Conservation (phyloP, 148 eudicot genomes). For the Diospyros kaki region DNA sequence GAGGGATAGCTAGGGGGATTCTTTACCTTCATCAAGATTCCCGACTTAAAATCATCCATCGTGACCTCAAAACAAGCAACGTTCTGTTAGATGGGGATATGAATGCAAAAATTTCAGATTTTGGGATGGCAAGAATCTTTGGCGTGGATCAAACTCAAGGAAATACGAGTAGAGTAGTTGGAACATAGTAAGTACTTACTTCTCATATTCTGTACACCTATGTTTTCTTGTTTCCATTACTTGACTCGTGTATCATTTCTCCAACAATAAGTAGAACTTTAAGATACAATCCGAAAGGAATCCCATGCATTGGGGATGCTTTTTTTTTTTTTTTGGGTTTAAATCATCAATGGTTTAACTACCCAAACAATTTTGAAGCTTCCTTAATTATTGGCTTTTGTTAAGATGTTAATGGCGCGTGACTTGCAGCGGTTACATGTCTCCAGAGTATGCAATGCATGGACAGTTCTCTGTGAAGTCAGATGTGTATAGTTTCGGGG, state of each 20-base stretch:
- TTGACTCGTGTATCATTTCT: background rate
- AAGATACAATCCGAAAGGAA: no score
- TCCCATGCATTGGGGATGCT: no score
- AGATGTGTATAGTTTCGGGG: constrained; percentile 27
- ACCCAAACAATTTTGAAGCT: no score
- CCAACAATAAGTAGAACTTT: no score
- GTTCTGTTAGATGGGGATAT: background rate
- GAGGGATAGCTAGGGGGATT: background rate
- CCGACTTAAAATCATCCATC: background rate
- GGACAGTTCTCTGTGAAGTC: background rate
- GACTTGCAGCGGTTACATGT: background rate
- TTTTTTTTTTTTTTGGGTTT: no score
- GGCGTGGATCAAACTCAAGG: constrained; percentile 16
- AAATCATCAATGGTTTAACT: no score
- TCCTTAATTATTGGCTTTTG: no score
- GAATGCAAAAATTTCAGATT: constrained; percentile 11
- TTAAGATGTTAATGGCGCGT: no score
- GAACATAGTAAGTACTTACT: constrained; percentile 15
- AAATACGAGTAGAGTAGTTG: constrained; percentile 14
- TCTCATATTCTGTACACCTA: background rate
- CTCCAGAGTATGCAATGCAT: constrained; percentile 8
- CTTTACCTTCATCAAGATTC: constrained; percentile 8
- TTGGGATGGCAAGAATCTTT: constrained; percentile 12
- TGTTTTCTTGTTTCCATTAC: background rate
- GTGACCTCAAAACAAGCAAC: constrained; percentile 4